Percentiles rank a stretch among this genome's conserved stretches.
phyloP scores from a whole-genome alignment of 306 rosid genomes.

The Ziziphus jujuba region DNA sequence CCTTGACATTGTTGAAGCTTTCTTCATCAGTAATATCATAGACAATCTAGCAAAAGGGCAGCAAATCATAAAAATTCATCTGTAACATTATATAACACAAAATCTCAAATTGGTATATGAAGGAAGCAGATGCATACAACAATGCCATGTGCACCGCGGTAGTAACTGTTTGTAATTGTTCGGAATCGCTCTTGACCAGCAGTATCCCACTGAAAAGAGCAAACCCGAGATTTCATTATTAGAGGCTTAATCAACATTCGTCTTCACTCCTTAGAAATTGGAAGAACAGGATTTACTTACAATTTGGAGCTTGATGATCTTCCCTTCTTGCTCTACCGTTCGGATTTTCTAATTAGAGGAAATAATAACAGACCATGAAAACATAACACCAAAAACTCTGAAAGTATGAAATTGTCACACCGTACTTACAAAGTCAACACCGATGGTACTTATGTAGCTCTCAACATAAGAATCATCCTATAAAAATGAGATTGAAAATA shows the following conservation, averaged over 20 bases:
- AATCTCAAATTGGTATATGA: background rate
- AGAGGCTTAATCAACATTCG: background rate
- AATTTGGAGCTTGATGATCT: slow-evolving; percentile 79
- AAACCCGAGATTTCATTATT: background rate
- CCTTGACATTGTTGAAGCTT: slow-evolving; percentile 78
- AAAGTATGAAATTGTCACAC: slow-evolving; percentile 4
- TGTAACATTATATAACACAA: background rate
- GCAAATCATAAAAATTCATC: background rate
- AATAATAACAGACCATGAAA: slow-evolving; percentile 10
- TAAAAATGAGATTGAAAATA: slow-evolving; percentile 7
- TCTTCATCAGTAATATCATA: slow-evolving; percentile 83
- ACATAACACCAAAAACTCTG: slow-evolving; percentile 9
- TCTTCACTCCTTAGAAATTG: background rate
- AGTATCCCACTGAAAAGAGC: slow-evolving; percentile 61
- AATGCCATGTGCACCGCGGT: slow-evolving; percentile 85
- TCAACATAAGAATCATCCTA: slow-evolving; percentile 85
- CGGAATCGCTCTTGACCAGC: slow-evolving; percentile 89
- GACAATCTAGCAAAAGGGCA: slow-evolving; percentile 51
- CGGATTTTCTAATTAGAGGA: slow-evolving; percentile 61
- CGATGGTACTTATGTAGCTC: slow-evolving; percentile 86
- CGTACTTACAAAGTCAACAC: slow-evolving; percentile 76
- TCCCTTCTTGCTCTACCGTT: slow-evolving; percentile 81
- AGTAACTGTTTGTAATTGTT: slow-evolving; percentile 84
- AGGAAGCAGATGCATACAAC: slow-evolving; percentile 40
- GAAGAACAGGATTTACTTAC: slow-evolving; percentile 40